Percentiles rank a stretch among this genome's conserved stretches.
These are phyloP conservation scores for Scedosporium aurantiacum DNA, from an alignment of 2,329 filamentous ascomycete species.

Conservation along the genomic window DNA sequence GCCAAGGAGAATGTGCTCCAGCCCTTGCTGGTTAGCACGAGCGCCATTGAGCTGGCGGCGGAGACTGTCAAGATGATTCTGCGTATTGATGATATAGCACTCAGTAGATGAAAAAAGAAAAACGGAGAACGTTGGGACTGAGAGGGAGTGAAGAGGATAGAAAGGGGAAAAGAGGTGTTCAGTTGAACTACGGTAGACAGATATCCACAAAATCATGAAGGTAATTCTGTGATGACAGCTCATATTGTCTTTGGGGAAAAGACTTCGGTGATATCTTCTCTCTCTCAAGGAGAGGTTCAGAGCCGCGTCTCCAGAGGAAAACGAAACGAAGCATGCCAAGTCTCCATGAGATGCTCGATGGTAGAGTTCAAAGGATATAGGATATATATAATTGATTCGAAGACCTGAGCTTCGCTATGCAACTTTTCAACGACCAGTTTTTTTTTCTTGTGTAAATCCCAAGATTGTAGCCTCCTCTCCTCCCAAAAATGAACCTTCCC, in stretches of 20 bases:
- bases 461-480: background rate
- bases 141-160: background rate
- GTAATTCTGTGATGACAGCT: background rate
- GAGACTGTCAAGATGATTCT: conserved; percentile 96
- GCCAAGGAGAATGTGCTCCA: conserved; percentile 94
- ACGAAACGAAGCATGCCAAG: background rate
- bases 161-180: background rate
- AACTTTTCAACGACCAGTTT: background rate
- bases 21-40: conserved; percentile 91
- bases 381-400: background rate
- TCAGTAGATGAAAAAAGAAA: conserved; percentile 44
- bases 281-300: background rate
- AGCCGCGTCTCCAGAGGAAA: background rate
- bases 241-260: background rate
- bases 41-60: conserved; percentile 89
- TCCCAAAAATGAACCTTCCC: background rate
- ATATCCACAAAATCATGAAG: conserved; percentile 3
- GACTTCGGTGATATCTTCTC: background rate
- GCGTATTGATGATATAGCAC: conserved; percentile 55
- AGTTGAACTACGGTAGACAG: background rate
- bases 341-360: no score
- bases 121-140: background rate
- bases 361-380: background rate
- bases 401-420: background rate
- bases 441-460: background rate